Evolutionary conservation across 805 yeast genomes (phyloP).

Genomic region (Candida maesae): DNA sequence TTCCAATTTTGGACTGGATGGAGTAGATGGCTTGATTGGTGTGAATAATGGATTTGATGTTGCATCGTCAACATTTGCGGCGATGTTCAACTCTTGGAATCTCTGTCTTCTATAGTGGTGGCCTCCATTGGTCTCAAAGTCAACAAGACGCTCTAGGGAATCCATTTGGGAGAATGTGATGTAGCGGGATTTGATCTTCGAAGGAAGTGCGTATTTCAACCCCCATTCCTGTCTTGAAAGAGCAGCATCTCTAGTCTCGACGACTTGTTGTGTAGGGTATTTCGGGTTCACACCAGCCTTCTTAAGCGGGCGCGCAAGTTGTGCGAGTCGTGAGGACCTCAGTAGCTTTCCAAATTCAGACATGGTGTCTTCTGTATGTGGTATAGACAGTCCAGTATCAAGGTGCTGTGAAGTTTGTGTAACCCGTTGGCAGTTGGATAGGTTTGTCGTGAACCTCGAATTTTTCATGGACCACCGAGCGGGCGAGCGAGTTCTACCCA

Average conservation of each 20-base stretch:
- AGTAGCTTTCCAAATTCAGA: slow-evolving; percentile 28
- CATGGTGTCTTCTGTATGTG: slow-evolving; percentile 14
- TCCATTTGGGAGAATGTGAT: slow-evolving; percentile 66
- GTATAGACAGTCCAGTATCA: too few relatives aligned
- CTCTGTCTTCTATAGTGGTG: slow-evolving; percentile 56
- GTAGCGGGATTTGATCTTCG: slow-evolving; percentile 52
- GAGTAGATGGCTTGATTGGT: slow-evolving; percentile 16
- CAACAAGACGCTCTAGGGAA: slow-evolving; percentile 62
- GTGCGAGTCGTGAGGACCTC: slow-evolving; percentile 32
- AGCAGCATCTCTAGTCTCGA: slow-evolving; percentile 64
- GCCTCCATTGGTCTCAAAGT: slow-evolving; percentile 62
- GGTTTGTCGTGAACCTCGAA: too few relatives aligned
- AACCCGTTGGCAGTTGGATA: too few relatives aligned
- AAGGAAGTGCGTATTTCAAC: slow-evolving; percentile 66
- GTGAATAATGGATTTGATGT: slow-evolving; percentile 34
- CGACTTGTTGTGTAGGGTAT: slow-evolving; percentile 69
- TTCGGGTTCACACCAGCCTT: slow-evolving; percentile 8
- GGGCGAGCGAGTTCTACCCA: too few relatives aligned
- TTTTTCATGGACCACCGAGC: too few relatives aligned
- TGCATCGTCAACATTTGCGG: slow-evolving; percentile 25
- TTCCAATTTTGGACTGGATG: slow-evolving; percentile 20
- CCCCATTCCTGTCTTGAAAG: slow-evolving; percentile 73
- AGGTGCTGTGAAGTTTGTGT: too few relatives aligned
- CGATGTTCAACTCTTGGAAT: slow-evolving; percentile 64
- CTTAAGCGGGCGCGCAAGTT: slow-evolving; percentile 29